These are phyloP conservation scores for Colletotrichum graminicola DNA, from an alignment of 2,329 filamentous ascomycete species.

Conservation along the genomic window DNA sequence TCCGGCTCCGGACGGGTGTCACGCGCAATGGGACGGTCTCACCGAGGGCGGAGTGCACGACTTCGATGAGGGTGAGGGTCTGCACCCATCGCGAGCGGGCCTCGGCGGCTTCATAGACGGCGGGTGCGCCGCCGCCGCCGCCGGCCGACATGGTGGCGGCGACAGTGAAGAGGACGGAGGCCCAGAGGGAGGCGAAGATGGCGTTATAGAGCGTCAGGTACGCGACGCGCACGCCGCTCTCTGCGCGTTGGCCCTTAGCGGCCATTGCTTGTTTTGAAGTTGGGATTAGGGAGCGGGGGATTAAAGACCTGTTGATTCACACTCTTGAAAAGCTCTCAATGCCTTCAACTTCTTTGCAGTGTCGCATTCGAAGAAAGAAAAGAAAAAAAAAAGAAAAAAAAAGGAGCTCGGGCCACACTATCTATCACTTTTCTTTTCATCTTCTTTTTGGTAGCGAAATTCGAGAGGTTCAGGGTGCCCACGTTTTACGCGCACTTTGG, in stretches of 20 bases:
- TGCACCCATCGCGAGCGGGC: slow-evolving; percentile 83
- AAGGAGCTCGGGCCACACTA: neutral
- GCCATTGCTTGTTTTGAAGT: slow-evolving; percentile 17
- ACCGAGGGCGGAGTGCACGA: slow-evolving; percentile 85
- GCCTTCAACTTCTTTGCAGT: neutral
- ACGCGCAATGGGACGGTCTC: slow-evolving; percentile 34
- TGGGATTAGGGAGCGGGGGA: too few relatives aligned
- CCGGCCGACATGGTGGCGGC: slow-evolving; percentile 56
- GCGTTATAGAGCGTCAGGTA: slow-evolving; percentile 92
- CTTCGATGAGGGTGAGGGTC: slow-evolving; percentile 84
- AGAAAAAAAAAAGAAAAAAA: too few relatives aligned
- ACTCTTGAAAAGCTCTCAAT: neutral
- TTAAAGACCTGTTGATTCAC: too few relatives aligned
- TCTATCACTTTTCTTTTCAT: neutral
- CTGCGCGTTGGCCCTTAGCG: neutral
- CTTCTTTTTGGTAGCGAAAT: too few relatives aligned
- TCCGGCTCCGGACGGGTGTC: too few relatives aligned
- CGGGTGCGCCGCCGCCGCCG: slow-evolving; percentile 62
- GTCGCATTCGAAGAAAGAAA: too few relatives aligned
- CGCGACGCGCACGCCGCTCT: slow-evolving; percentile 44
- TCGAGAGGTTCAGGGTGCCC: too few relatives aligned
- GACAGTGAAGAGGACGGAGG: slow-evolving; percentile 78
- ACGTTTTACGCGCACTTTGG: too few relatives aligned
- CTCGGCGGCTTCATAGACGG: slow-evolving; percentile 72
- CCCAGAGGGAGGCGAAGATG: slow-evolving; percentile 82